These are phyloP conservation scores for Boletales sp. DNA, from an alignment of 768 basidiomycete genomes.

Conservation along the genomic window DNA sequence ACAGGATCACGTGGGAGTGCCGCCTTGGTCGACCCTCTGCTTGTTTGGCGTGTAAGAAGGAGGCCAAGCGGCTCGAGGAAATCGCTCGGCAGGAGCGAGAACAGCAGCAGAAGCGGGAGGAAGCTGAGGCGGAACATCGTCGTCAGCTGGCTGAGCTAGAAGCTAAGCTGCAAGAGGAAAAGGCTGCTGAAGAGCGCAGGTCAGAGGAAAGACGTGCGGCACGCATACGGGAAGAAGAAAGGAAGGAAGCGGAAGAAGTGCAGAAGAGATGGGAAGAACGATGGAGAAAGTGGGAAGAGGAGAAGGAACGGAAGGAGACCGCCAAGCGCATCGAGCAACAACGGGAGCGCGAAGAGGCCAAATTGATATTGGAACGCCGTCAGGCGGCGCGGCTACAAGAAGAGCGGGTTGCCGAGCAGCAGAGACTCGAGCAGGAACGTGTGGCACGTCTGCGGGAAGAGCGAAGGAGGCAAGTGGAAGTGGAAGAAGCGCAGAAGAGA, in stretches of 20 bases:
- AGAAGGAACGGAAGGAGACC: not conserved
- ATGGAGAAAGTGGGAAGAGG: not conserved
- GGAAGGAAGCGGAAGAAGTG: not conserved
- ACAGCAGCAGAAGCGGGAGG: slow-evolving; percentile 40
- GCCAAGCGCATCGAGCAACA: too few species aligned
- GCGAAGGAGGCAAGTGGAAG: too few species aligned
- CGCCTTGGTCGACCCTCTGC: slow-evolving; percentile 28
- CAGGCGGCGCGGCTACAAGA: too few species aligned
- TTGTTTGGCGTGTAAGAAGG: slow-evolving; percentile 46
- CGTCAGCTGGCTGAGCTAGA: slow-evolving; percentile 39
- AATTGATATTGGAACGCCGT: too few species aligned
- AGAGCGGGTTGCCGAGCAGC: too few species aligned
- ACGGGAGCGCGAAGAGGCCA: too few species aligned
- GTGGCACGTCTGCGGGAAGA: too few species aligned
- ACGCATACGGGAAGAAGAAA: not conserved
- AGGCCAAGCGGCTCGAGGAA: slow-evolving; percentile 35
- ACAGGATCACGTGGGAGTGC: slow-evolving; percentile 43
- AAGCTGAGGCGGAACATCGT: slow-evolving; percentile 38
- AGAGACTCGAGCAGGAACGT: too few species aligned
- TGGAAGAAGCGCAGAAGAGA: too few species aligned
- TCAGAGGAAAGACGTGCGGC: not conserved
- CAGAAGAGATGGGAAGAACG: not conserved
- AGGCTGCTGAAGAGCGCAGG: slow-evolving; percentile 6
- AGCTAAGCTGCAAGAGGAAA: slow-evolving; percentile 25
- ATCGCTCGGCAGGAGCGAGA: slow-evolving; percentile 36